phyloP scores from a whole-genome alignment of 2,329 filamentous ascomycete species.

The Colletotrichum sojae region DNA sequence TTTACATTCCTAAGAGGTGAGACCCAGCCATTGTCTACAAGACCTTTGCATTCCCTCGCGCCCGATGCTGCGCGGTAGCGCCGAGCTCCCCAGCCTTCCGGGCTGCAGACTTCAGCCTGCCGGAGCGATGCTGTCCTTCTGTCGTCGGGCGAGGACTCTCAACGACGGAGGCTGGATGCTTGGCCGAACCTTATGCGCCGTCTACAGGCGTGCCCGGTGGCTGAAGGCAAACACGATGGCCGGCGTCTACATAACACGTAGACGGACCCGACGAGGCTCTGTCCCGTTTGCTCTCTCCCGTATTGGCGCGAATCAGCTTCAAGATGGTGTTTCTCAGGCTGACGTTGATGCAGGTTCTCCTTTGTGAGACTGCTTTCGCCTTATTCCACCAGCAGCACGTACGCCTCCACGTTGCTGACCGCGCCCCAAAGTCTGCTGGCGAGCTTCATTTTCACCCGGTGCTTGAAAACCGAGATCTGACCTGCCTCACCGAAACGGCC shows the following conservation, averaged over 20 bases:
- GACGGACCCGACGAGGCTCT: conserved; percentile 20
- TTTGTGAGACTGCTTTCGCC: conserved; percentile 25
- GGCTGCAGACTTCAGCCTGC: conserved; percentile 2
- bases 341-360: conserved; percentile 39
- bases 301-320: conserved; percentile 28
- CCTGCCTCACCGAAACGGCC: conserved; percentile 35
- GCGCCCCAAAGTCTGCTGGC: conserved; percentile 38
- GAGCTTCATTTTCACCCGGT: conserved; percentile 24
- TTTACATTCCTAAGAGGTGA: conserved; percentile 40
- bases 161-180: conserved; percentile 12
- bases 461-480: conserved; percentile 29
- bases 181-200: conserved; percentile 7
- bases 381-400: conserved; percentile 39
- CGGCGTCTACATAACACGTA: background rate
- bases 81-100: conserved; percentile 2
- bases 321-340: conserved; percentile 33
- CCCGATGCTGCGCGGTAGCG: conserved; percentile 40
- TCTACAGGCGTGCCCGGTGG: background rate
- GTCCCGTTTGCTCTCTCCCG: conserved; percentile 16
- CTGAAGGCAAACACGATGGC: background rate
- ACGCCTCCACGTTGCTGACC: conserved; percentile 28
- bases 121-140: conserved; percentile 2
- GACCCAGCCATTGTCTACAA: conserved; percentile 38
- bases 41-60: conserved; percentile 32
- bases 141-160: conserved; percentile 8